These are phyloP conservation scores for Hypoxylon lienhwacheense DNA, from an alignment of 495 filamentous ascomycete genomes.

Conservation along the genomic window DNA sequence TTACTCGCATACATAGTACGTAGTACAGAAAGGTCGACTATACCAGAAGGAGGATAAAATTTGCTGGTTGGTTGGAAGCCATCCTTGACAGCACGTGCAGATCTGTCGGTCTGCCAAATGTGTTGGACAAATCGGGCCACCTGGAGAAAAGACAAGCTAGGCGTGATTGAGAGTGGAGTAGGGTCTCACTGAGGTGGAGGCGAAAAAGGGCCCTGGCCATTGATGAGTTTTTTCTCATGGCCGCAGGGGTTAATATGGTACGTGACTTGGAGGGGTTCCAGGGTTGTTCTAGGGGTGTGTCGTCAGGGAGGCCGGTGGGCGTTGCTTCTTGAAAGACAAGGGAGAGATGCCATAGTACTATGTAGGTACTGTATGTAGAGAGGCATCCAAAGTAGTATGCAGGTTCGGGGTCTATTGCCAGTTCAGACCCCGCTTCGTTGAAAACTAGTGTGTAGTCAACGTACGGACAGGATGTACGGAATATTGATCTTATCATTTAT, in stretches of 20 bases:
- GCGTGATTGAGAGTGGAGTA: conserved; percentile 34
- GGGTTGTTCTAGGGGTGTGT: conserved; percentile 18
- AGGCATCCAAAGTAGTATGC: no score
- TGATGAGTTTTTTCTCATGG: conserved; percentile 18
- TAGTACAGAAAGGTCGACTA: conserved; percentile 23
- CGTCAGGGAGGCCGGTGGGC: conserved; percentile 22
- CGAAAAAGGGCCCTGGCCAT: conserved; percentile 25
- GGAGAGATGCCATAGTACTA: background rate
- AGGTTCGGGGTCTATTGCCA: conserved; percentile 18
- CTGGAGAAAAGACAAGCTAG: conserved; percentile 35
- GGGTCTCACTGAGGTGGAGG: conserved; percentile 27
- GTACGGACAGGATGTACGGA: no score
- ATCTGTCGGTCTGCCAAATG: conserved; percentile 38
- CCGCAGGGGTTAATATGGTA: conserved; percentile 9
- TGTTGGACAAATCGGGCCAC: conserved; percentile 38
- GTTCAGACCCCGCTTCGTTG: conserved; percentile 6
- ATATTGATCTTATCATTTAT: no score
- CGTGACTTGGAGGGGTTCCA: no score
- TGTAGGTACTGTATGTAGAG: no score
- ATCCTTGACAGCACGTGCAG: conserved; percentile 37
- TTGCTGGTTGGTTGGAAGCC: conserved; percentile 22
- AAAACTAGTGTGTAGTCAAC: no score
- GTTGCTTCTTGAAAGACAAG: conserved; percentile 4
- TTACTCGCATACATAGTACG: no score
- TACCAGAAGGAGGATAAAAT: conserved; percentile 17